Base-by-base conservation (phyloP, 306 rosid species). In the Cicer chorassanicum region DNA sequence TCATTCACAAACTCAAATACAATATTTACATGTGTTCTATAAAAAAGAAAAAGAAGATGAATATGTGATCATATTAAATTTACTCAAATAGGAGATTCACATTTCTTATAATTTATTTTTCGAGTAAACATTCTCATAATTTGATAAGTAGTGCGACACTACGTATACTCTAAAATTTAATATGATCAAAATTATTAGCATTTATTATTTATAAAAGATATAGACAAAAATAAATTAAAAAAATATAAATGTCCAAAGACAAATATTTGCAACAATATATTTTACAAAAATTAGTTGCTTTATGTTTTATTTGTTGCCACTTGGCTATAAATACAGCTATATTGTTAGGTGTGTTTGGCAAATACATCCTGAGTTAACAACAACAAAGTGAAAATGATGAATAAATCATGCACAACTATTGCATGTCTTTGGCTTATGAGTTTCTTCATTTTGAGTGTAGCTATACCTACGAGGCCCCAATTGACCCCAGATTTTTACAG, bases 401-500 rank as follows among this genome's bases (percentile, higher is more conserved):
- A 78, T 72, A 68, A 54, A 76, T 49, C 82, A 60, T 39, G 19
- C 40, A 63, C 43, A 51, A 63, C 57, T 8, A 55, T 65, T 75
- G 73, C 65, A 49, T 78, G 42, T n/a, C 44, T 72, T 51, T 62
- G 86, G 83, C 16, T 89, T n/a, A 45, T 80, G 65, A 56, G 11
- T 73, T 41, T 85, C 21, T 48, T 81, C 44, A 84, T 83, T 54
- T 65, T 84, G 75, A 82, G 89, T 80, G 77, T 67, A 10, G 78
- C 76, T 49, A 86, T 54, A n/a, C 65, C 74, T 44, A 85, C 67
- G 9, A 78, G 57, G 5, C 77, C 89, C 2, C 90, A 89, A 24
- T 50, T 91, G 34, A 76, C 77, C 42, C 53, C 85, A 24, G 83
- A 89, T 81, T 91, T 88, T 86, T 88, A 91, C 19, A 7, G 15